Conservation (phyloP, 345 rosid species). For the Populus nigra region DNA sequence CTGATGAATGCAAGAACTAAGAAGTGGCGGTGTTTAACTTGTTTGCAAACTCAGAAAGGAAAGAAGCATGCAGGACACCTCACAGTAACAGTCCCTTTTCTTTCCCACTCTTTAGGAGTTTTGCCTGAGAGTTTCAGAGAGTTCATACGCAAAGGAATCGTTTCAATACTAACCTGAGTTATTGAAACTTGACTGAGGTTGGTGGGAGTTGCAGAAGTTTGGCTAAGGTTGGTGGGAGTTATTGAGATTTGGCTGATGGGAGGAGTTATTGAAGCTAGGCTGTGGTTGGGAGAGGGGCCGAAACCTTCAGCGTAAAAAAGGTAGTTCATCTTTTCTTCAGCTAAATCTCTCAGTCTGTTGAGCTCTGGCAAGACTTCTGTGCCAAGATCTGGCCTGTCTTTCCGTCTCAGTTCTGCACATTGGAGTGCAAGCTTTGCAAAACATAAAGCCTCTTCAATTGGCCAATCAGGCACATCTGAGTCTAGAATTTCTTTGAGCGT, state of each 20-base stretch:
- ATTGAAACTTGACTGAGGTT: too few relatives aligned
- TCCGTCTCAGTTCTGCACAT: conserved; percentile 79
- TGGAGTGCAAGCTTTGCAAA: conserved; percentile 58
- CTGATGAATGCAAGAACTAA: too few relatives aligned
- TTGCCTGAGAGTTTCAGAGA: too few relatives aligned
- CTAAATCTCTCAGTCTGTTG: conserved; percentile 49
- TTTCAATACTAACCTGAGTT: too few relatives aligned
- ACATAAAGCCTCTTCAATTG: conserved; percentile 53
- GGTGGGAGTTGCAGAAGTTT: too few relatives aligned
- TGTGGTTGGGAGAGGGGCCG: conserved; percentile 35
- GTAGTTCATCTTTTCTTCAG: conserved; percentile 46
- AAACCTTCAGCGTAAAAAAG: conserved; percentile 21
- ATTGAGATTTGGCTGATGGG: too few relatives aligned
- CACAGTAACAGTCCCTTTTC: neutral
- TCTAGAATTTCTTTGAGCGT: conserved; percentile 57
- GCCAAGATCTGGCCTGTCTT: conserved; percentile 88
- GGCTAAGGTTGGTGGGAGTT: too few relatives aligned
- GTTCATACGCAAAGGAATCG: too few relatives aligned
- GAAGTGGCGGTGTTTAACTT: too few relatives aligned
- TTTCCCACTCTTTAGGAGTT: neutral
- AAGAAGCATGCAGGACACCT: too few relatives aligned
- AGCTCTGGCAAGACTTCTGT: conserved; percentile 68
- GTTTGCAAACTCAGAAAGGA: too few relatives aligned
- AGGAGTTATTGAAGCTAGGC: conserved; percentile 23
- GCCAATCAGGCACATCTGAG: conserved; percentile 75